Evolutionary conservation across 306 rosid species (phyloP), one percentile per base, ranked within the genome.

Genomic region (Chamaecrista fasciculata): DNA sequence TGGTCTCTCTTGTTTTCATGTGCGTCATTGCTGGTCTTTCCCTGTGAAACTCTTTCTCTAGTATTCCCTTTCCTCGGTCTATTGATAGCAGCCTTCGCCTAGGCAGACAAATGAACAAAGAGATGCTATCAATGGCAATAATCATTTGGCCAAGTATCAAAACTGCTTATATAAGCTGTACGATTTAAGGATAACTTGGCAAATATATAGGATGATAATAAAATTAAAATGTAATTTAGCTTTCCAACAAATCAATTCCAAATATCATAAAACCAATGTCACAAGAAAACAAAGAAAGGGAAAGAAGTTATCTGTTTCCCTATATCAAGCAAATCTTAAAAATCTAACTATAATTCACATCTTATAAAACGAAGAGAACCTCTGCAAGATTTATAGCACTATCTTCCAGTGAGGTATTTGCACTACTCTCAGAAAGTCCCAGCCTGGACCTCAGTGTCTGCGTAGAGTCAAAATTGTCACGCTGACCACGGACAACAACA

Each of bases 11-110:
- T 83, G 60, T 59, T 82, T 69, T 87, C 96, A 67, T 72, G 85
- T 44, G 34, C 55, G 28, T 85, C 86, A 1, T 79, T 81, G 81
- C 76, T 76, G 57, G 58, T 60, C 80, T 87, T 95, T 21, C 81
- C 86, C 14, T 24, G 62, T n/a, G 86, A 65, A 66, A 80, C 50
- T 83, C 83, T 95, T 74, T 91, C 96, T 61, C 79, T 73, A 66
- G 62, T 73, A 79, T 86, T 85, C 34, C 52, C 74, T 80, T 80
- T 91, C 81, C 79, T 85, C 43, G 51, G 66, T 81, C 78, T 83
- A 83, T 85, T 96, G 20, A 95, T 84, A 67, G 97, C 97, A 70
- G 95, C 97, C 86, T 81, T 95, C 73, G 99, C 99, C 99, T 95
- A 59, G 16, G 65, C 16, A 15, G 15, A 46, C 26, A 46, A 51